A percentile compares a stretch with the other conserved stretches of the same genome.
phyloP scores from a whole-genome alignment of 495 filamentous ascomycete genomes.

The Xylaria bambusicola region DNA sequence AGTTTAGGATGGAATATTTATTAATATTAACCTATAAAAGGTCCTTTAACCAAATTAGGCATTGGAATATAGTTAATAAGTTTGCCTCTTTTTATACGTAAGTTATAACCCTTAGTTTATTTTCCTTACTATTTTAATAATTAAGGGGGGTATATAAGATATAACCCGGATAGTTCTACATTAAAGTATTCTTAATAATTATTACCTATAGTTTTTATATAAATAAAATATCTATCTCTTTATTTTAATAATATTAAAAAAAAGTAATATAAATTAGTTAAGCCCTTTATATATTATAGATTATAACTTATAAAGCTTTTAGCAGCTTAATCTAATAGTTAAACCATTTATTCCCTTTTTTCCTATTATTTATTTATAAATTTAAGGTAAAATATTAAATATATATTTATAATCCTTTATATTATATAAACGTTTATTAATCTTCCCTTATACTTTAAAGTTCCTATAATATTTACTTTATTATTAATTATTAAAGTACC shows the following conservation, averaged over 20 bases:
- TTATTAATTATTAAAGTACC: too few relatives aligned
- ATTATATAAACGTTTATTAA: neutral
- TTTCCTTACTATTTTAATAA: neutral
- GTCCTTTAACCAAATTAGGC: neutral
- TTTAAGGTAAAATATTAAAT: neutral
- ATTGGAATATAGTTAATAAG: neutral
- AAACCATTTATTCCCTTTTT: neutral
- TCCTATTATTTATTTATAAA: neutral
- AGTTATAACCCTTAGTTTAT: neutral
- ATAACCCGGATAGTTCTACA: neutral
- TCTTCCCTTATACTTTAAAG: neutral
- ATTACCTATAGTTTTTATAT: neutral
- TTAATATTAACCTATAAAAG: slow-evolving; percentile 1
- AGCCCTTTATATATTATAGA: slow-evolving; percentile 1
- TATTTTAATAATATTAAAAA: slow-evolving; percentile 3
- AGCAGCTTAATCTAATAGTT: neutral
- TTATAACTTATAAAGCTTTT: neutral
- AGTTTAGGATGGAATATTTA: neutral
- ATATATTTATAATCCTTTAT: slow-evolving; percentile 2
- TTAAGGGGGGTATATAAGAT: neutral
- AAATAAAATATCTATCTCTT: neutral
- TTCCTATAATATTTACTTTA: neutral
- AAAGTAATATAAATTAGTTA: slow-evolving; percentile 2
- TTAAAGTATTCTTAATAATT: neutral
- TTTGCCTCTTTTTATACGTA: slow-evolving; percentile 1